Base-by-base conservation (phyloP, 495 filamentous ascomycete species). In the Venustampulla echinocandica region DNA sequence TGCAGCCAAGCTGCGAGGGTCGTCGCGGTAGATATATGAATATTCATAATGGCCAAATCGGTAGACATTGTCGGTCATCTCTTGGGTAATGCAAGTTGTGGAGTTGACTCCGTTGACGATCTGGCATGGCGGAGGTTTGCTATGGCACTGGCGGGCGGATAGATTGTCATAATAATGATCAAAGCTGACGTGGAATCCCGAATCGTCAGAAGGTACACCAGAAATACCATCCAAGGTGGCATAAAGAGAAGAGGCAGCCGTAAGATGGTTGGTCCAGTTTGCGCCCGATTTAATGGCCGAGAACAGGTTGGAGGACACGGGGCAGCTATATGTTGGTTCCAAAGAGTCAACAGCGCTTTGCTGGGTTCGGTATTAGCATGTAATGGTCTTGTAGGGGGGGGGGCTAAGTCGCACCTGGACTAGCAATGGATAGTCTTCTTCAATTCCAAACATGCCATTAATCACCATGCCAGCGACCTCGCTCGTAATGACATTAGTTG, bases 81-180 rank as follows among this genome's bases (percentile, higher is more conserved):
- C 56, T 50, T 71, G 70, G 11, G 74, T 74, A 10, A 85, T 60
- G 61, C 82, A 86, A 10, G 62, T 64, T 4, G 56, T 64, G 5
- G 64, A 54, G 44, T 76, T 65, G 22, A 56, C 60, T 4, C 58
- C 61, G 39, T 59, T 49, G 25, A 59, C 62, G 11, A 68, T 53
- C 13, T 70, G 69, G 55, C 80, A 85, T 0, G 82, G 81, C 1
- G 84, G 66, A 0, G 78, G 72, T 48, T 80, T 78, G 23, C 52
- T 56, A 45, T 85, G 79, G 53, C 83, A 87, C 43, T 81, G 75
- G 5, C 81, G 71, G 1, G 81, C 74, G 5, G 77, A 81, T 17
- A 87, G 69, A 43, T 82, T 85, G 57, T 87, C 83, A 57, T 76
- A 85, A 60, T 85, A 86, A 59, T 85, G 81, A 58, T 87, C 83